A percentile compares a stretch with the other conserved stretches of the same genome.
phyloP scores from a whole-genome alignment of 768 basidiomycete species.

The Infundibulicybe gibba region DNA sequence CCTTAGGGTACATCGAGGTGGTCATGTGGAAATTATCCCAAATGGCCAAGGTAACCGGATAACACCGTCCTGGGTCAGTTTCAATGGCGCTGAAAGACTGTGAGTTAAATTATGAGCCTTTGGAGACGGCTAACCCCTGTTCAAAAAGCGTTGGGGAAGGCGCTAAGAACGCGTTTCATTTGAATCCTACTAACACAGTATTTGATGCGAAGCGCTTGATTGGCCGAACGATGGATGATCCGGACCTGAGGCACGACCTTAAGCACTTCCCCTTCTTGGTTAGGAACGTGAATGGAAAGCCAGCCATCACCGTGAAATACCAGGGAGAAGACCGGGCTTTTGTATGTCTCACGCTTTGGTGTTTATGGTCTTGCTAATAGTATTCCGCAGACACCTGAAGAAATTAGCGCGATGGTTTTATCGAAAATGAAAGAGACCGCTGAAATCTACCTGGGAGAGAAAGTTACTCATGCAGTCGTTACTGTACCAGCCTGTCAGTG shows the following conservation, averaged over 20 bases:
- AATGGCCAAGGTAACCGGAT: slow-evolving; percentile 90
- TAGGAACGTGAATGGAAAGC: slow-evolving; percentile 41
- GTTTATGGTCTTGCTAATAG: neutral
- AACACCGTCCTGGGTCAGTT: slow-evolving; percentile 89
- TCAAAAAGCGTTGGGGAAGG: slow-evolving; percentile 9
- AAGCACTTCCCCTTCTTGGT: slow-evolving; percentile 50
- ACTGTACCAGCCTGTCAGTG: slow-evolving; percentile 53
- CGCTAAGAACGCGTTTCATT: slow-evolving; percentile 11
- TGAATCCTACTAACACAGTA: slow-evolving; percentile 23
- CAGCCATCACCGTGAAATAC: slow-evolving; percentile 49
- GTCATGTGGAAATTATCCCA: slow-evolving; percentile 73
- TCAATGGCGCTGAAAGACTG: slow-evolving; percentile 83
- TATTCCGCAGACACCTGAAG: slow-evolving; percentile 46
- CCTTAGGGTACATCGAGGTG: slow-evolving; percentile 46
- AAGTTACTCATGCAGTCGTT: slow-evolving; percentile 57
- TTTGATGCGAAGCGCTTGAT: slow-evolving; percentile 60
- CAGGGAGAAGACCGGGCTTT: slow-evolving; percentile 55
- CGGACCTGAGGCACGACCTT: slow-evolving; percentile 39
- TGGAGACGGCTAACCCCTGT: neutral
- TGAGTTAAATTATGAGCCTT: neutral
- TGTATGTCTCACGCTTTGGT: slow-evolving; percentile 24
- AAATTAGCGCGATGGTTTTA: slow-evolving; percentile 65
- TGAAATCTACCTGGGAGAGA: slow-evolving; percentile 63
- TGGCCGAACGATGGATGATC: slow-evolving; percentile 44
- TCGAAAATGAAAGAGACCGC: slow-evolving; percentile 71